Evolutionary conservation across 768 basidiomycete genomes (phyloP).

Genomic region (Mycena kentingensis): DNA sequence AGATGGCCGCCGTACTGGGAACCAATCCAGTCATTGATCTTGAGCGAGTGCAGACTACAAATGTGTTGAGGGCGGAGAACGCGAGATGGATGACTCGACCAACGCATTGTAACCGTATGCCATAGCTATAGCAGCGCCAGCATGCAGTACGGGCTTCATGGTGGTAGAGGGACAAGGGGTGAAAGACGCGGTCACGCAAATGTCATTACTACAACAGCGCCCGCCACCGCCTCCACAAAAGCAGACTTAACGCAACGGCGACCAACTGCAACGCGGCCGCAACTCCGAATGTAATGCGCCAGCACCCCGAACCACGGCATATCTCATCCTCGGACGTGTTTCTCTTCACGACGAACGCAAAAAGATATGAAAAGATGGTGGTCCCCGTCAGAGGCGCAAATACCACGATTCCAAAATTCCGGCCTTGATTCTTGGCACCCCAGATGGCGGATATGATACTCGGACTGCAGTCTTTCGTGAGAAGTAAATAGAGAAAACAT

Average conservation of each 20-base stretch:
- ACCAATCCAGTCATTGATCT: conserved; percentile 35
- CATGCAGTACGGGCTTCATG: conserved; percentile 30
- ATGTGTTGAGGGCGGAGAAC: conserved; percentile 5
- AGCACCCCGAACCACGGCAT: conserved; percentile 65
- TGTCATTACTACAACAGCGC: conserved; percentile 45
- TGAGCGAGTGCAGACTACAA: conserved; percentile 29
- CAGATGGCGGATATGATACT: conserved; percentile 71
- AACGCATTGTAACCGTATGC: conserved; percentile 33
- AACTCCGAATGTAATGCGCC: conserved; percentile 66
- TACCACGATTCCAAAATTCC: conserved; percentile 75
- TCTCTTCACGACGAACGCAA: conserved; percentile 64
- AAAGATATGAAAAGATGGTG: conserved; percentile 75
- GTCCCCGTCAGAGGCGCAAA: conserved; percentile 80
- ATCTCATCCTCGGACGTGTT: conserved; percentile 45
- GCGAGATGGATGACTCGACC: not conserved
- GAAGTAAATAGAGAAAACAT: not conserved
- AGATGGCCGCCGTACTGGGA: conserved; percentile 63
- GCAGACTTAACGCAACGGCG: conserved; percentile 45
- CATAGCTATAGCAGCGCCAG: conserved; percentile 36
- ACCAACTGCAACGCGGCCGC: conserved; percentile 43
- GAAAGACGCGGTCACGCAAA: not conserved
- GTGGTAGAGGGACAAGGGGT: not conserved
- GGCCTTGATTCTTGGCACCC: conserved; percentile 68
- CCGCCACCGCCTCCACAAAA: conserved; percentile 68
- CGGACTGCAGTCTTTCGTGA: conserved; percentile 46